Evolutionary conservation across 2,329 filamentous ascomycete genomes (phyloP), one percentile per base, ranked within the genome.

Genomic region (Exophiala viscosa): DNA sequence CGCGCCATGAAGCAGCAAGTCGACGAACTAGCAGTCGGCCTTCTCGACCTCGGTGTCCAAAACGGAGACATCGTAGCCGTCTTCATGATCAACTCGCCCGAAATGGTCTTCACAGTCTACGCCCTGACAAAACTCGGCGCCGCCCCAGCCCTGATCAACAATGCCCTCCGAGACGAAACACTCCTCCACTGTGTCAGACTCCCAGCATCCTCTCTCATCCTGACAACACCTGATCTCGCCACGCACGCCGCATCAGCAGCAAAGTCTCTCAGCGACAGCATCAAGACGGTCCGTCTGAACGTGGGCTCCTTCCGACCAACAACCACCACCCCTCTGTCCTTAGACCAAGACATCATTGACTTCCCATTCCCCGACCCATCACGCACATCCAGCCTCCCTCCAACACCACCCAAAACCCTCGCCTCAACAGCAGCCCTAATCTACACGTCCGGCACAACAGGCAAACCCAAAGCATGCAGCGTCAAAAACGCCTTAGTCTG

Each of bases 41-140:
- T 77, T 20, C 66, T 70, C 45, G 10, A 50, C 15, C 65, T 69
- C 45, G 70, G 66, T 8, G 61, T 77, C 11, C 60, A 62, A 23
- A 48, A 66, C 0, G 70, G 70, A 2, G 73, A 76, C 52, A 70
- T 69, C 40, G 69, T 78, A 13, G 73, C 68, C 3, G 68, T 77
- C 1, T 78, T 75, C 62, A 74, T 69, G 43, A 73, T 68, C 10
- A 78, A 78, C 55, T 76, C 73, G 0, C 74, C 73, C 0, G 75
- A 77, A 56, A 76, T 77, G 72, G 67, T 76, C 1, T 65, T 76
- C 14, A 64, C 65, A 1, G 64, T 72, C 11, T 68, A 73, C 41
- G 75, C 74, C 1, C 62, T 77, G n/a, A 69, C 73, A 0, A 76
- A 74, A 52, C 52, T 78, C 33, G 73, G 75, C 14, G 73, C 70